A percentile compares a stretch with the other conserved stretches of the same genome.
phyloP scores from a whole-genome alignment of 345 rosid genomes.

The Boechera divaricarpa region DNA sequence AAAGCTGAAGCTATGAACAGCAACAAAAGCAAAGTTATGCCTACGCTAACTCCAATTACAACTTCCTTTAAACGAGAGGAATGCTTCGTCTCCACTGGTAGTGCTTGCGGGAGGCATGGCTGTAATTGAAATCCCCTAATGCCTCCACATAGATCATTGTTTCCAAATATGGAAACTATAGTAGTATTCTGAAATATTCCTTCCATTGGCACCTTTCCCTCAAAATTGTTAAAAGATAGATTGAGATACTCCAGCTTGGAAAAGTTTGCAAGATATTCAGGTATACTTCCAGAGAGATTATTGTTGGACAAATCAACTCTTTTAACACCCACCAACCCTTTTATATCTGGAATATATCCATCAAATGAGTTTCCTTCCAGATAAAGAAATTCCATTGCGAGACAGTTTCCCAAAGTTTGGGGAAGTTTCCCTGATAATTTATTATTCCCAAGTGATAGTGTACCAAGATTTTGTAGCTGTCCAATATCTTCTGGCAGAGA shows the following conservation, averaged over 20 bases:
- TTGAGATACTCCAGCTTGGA: conserved; percentile 1
- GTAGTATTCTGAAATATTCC: conserved; percentile 28
- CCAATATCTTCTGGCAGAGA: not conserved
- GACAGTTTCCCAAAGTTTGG: not conserved
- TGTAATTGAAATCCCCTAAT: too few relatives aligned
- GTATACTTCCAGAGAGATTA: conserved; percentile 25
- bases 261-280: not conserved
- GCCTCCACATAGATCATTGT: conserved; percentile 33
- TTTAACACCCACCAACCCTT: not conserved
- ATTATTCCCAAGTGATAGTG: not conserved
- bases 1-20: not conserved
- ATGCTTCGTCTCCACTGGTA: not conserved
- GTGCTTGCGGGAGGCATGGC: too few relatives aligned
- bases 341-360: conserved; percentile 20
- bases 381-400: not conserved
- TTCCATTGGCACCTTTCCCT: conserved; percentile 31
- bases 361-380: not conserved
- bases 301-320: not conserved
- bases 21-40: not conserved
- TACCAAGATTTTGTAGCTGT: not conserved
- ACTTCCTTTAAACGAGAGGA: not conserved
- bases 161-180: not conserved
- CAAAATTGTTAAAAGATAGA: conserved; percentile 29
- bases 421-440: not conserved
- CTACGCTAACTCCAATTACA: too few relatives aligned